Conservation (phyloP, 352 stramenopile species). For the Globisporangium paroecandrum region DNA sequence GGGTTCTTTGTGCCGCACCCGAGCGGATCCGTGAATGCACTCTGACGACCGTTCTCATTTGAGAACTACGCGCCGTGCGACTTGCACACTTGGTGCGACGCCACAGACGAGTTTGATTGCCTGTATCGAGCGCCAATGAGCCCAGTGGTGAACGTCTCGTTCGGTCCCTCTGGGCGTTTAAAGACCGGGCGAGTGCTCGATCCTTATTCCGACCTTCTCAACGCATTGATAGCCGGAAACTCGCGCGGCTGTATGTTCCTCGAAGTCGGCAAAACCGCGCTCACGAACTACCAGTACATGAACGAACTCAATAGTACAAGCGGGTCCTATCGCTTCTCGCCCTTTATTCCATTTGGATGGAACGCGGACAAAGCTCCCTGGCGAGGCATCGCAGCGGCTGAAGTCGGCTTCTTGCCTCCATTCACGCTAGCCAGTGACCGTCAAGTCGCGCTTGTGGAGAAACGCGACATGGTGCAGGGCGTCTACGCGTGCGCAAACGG, state of each 20-base stretch:
- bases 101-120: conserved; percentile 94
- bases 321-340: conserved; percentile 80
- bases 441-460: conserved; percentile 90
- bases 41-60: conserved; percentile 61
- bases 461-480: conserved; percentile 85
- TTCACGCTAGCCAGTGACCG: conserved; percentile 66
- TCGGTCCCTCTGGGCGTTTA: conserved; percentile 24
- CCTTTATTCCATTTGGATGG: conserved; percentile 80
- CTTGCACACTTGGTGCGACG: conserved; percentile 85
- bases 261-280: conserved; percentile 74
- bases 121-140: conserved; percentile 42
- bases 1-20: conserved; percentile 90
- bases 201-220: conserved; percentile 20
- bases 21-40: conserved; percentile 52
- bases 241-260: conserved; percentile 64
- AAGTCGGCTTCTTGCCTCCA: conserved; percentile 54
- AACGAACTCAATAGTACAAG: conserved; percentile 71
- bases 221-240: neutral
- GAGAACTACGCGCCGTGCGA: conserved; percentile 90
- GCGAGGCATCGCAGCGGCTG: conserved; percentile 47
- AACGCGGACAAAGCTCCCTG: conserved; percentile 55
- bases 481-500: conserved; percentile 95
- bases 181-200: conserved; percentile 28
- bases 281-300: conserved; percentile 90
- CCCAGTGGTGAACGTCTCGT: conserved; percentile 35